phyloP scores from a whole-genome alignment of 2,329 filamentous ascomycete species.

The Aspergillus costaricaensis region DNA sequence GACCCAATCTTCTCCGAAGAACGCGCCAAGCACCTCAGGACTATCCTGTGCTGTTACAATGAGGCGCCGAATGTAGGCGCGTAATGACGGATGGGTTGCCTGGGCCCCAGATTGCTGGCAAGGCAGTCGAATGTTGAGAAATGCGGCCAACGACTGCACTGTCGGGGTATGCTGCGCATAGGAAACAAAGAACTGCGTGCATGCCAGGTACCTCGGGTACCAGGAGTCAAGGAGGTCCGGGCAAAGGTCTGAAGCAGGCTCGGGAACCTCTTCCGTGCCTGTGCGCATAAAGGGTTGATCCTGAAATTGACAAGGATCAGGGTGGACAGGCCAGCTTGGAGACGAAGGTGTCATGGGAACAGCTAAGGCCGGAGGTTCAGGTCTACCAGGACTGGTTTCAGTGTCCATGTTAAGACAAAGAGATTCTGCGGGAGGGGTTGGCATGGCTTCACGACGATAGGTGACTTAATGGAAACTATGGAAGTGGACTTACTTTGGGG shows the following conservation, averaged over 20 bases:
- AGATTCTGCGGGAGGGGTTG: conserved; percentile 24
- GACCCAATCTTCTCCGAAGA: conserved; percentile 88
- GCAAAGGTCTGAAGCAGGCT: conserved; percentile 34
- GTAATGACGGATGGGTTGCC: conserved; percentile 60
- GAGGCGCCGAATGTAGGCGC: conserved; percentile 87
- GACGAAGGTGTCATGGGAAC: background rate
- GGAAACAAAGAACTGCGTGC: conserved; percentile 84
- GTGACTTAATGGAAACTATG: background rate
- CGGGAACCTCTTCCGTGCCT: background rate
- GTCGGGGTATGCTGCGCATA: conserved; percentile 76
- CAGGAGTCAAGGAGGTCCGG: conserved; percentile 74
- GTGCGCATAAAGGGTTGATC: background rate
- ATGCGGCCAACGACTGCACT: conserved; percentile 84
- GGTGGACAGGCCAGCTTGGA: background rate
- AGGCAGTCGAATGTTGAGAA: conserved; percentile 88
- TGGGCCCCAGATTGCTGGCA: conserved; percentile 62
- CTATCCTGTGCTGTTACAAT: conserved; percentile 91
- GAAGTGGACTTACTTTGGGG: conserved; percentile 30
- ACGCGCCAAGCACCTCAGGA: conserved; percentile 78
- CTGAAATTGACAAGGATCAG: background rate
- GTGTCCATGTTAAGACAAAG: conserved; percentile 30
- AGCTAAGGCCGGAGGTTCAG: conserved; percentile 12
- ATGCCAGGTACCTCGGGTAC: conserved; percentile 85
- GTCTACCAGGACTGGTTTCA: conserved; percentile 32
- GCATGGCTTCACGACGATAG: conserved; percentile 3